These are phyloP conservation scores for Arbutus unedo DNA, from an alignment of 148 eudicot species.

Conservation along the genomic window DNA sequence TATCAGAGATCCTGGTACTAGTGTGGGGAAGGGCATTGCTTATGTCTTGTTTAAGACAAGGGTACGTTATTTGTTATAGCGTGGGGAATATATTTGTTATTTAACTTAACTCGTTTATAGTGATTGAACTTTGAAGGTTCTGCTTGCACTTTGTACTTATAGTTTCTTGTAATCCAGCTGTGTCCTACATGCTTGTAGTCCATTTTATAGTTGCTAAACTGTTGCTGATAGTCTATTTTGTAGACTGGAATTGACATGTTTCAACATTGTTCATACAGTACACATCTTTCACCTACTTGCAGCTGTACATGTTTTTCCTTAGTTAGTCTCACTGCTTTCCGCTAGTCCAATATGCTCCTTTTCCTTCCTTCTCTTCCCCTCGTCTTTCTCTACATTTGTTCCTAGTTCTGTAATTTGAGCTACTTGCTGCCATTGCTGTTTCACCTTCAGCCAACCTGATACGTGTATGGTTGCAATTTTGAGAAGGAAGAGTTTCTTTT, in stretches of 20 bases:
- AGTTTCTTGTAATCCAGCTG: neutral
- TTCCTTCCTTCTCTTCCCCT: neutral
- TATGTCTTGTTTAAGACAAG: constrained; percentile 85
- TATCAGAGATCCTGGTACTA: constrained; percentile 73
- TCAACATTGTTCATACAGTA: neutral
- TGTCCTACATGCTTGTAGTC: neutral
- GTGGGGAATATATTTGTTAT: neutral
- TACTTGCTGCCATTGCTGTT: neutral
- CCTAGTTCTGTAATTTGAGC: neutral
- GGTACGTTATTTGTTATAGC: constrained; percentile 40
- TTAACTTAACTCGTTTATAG: neutral
- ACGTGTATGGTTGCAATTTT: neutral
- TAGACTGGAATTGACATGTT: neutral
- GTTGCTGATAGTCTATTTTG: neutral
- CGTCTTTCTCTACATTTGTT: neutral
- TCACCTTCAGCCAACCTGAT: neutral
- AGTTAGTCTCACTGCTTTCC: neutral
- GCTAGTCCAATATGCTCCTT: neutral
- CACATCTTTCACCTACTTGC: neutral
- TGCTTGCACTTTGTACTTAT: neutral
- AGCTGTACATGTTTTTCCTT: neutral
- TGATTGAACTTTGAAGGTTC: neutral
- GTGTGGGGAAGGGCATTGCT: constrained; percentile 93
- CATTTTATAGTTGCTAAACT: neutral
- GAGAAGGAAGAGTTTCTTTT: neutral